Percentiles rank a stretch among this genome's conserved stretches.
Evolutionary conservation across 2,329 filamentous ascomycete species (phyloP).

Genomic region (Hypoxylon rubiginosum): DNA sequence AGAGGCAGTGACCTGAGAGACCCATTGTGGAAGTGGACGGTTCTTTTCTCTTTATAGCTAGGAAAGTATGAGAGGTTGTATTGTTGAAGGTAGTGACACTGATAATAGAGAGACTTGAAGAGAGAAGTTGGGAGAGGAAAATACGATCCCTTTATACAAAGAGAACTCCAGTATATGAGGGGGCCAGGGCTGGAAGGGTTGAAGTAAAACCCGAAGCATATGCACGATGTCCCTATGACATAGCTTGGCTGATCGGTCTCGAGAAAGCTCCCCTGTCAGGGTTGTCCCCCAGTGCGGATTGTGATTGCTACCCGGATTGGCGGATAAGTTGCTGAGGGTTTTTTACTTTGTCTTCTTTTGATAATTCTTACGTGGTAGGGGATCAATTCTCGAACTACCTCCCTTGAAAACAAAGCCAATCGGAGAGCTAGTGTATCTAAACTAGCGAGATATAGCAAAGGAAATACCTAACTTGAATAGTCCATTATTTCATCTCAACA

Average conservation of each 20-base stretch:
- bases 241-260: constrained; percentile 27
- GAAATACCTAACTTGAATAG: not conserved
- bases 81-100: not conserved
- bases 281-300: not conserved
- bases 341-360: constrained; percentile 22
- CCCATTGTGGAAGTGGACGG: constrained; percentile 64
- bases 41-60: constrained; percentile 27
- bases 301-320: constrained; percentile 18
- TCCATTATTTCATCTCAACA: constrained; percentile 6
- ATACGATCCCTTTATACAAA: constrained; percentile 23
- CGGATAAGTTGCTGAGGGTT: constrained; percentile 18
- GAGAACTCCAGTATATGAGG: constrained; percentile 17
- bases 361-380: constrained; percentile 33
- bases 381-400: not conserved
- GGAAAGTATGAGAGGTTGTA: constrained; percentile 9
- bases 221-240: constrained; percentile 35
- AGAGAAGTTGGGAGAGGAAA: constrained; percentile 8
- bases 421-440: constrained; percentile 8
- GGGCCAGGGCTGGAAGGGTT: constrained; percentile 12
- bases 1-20: constrained; percentile 78
- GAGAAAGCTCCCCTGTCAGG: constrained; percentile 20
- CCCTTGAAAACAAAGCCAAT: constrained; percentile 15
- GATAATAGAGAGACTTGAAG: constrained; percentile 17
- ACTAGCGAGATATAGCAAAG: not conserved
- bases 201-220: constrained; percentile 12